A percentile compares a stretch with the other conserved stretches of the same genome.
Conservation (phyloP, 108 stramenopile genomes). For the Phaeodactylum tricornutum region DNA sequence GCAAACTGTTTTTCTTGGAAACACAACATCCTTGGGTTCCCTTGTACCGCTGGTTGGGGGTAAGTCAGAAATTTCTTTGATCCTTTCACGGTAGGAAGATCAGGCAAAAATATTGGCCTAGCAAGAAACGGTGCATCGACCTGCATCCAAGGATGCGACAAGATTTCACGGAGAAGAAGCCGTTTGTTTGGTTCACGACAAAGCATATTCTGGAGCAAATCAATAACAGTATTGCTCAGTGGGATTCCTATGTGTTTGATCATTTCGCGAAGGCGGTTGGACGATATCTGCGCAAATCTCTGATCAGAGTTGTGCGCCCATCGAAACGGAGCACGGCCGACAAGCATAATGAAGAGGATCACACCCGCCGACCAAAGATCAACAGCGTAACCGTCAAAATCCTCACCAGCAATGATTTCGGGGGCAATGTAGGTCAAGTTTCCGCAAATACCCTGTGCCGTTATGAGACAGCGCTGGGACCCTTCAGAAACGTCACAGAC, state of each 20-base stretch:
- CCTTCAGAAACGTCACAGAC: slow-evolving; percentile 52
- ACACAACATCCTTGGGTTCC: too few species aligned
- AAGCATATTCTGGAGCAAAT: slow-evolving; percentile 81
- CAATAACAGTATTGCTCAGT: slow-evolving; percentile 35
- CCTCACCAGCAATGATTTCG: slow-evolving; percentile 42
- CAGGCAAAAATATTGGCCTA: too few species aligned
- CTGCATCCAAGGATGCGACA: slow-evolving; percentile 81
- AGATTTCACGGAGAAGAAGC: slow-evolving; percentile 52
- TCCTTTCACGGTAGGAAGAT: too few species aligned
- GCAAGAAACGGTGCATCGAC: too few species aligned
- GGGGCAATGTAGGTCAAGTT: slow-evolving; percentile 83
- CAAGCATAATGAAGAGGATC: slow-evolving; percentile 69
- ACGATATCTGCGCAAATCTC: slow-evolving; percentile 43
- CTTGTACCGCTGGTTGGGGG: too few species aligned
- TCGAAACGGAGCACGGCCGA: slow-evolving; percentile 58
- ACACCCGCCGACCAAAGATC: slow-evolving; percentile 84
- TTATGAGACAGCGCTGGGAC: slow-evolving; percentile 36
- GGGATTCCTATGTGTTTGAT: slow-evolving; percentile 26
- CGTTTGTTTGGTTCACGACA: slow-evolving; percentile 47
- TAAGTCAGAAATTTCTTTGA: too few species aligned
- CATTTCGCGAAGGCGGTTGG: slow-evolving; percentile 33
- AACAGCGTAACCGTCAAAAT: slow-evolving; percentile 70
- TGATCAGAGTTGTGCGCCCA: slow-evolving; percentile 45
- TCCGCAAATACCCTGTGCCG: slow-evolving; percentile 35
- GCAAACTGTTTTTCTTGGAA: too few species aligned